Base-by-base conservation (phyloP, 2,329 filamentous ascomycete genomes). In the Chrysoporthe puriensis region DNA sequence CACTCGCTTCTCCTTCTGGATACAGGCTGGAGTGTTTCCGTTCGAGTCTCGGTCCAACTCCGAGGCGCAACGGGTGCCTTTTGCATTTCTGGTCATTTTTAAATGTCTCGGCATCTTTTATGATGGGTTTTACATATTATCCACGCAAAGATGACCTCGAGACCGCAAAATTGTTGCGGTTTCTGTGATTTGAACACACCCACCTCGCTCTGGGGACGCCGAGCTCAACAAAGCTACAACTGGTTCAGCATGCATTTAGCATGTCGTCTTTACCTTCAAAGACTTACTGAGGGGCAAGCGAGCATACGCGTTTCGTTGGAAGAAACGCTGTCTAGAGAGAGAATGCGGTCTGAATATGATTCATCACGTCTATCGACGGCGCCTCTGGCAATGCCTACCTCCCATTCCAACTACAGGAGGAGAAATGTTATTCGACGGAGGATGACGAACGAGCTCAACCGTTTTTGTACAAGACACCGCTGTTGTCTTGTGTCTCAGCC, bases 11-110 rank as follows among this genome's bases (percentile, higher is more conserved):
- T 60, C 42, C 57, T 43, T 26, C 36, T 21, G 36, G 57, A 60
- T 60, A 60, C 57, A 60, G 57, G 36, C n/a, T 43, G 36, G 57
- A 60, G 57, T 60, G 21, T 60, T 60, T 60, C 36, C 18, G 18
- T 4, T 40, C n/a, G 18, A 2, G 9, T 26, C 36, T 42, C 36
- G n/a, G 57, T 59, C 40, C 40, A 43, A 59, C 40, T 13, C 57
- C 13, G 36, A 42, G 57, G 16, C 1, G 4, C 40, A 8, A 4
- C n/a, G 57, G 57, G 36, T 40, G 57, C 57, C 57, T 60, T 60
- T 60, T 60, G 57, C 42, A 26, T 32, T 60, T 44, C 18, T 40
- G 4, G 6, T 21, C 5, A 21, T 32, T n/a, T 60, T 8, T 2
- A 7, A 8, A 3, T 16, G 21, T 21, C 4, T 9, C 26, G 26